phyloP scores from a whole-genome alignment of 2,329 filamentous ascomycete genomes.

The Byssochlamys sp. region DNA sequence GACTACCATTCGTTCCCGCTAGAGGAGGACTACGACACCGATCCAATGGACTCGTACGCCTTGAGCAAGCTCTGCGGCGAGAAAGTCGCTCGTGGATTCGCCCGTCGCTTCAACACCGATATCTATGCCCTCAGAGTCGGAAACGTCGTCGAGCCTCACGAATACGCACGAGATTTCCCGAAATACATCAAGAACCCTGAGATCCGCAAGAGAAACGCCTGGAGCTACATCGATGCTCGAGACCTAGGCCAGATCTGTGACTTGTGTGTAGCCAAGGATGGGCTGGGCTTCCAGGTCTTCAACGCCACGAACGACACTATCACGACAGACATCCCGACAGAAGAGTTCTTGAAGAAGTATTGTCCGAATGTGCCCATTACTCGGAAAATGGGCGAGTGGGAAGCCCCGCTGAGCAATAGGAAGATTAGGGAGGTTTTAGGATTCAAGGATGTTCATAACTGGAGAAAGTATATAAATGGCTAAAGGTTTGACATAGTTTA shows the following conservation, averaged over 20 bases:
- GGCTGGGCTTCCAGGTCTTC: slow-evolving; percentile 54
- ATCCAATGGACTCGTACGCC: slow-evolving; percentile 46
- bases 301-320: slow-evolving; percentile 57
- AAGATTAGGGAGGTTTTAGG: slow-evolving; percentile 49
- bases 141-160: slow-evolving; percentile 53
- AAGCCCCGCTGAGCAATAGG: slow-evolving; percentile 52
- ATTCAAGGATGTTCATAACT: slow-evolving; percentile 46
- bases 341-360: slow-evolving; percentile 42
- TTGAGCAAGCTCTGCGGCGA: slow-evolving; percentile 53
- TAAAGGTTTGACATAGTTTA: neutral
- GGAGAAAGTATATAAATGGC: slow-evolving; percentile 37
- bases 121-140: slow-evolving; percentile 55
- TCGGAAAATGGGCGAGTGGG: slow-evolving; percentile 44
- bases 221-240: slow-evolving; percentile 37
- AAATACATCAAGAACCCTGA: slow-evolving; percentile 43
- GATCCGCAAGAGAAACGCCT: slow-evolving; percentile 48
- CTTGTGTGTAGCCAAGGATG: slow-evolving; percentile 30
- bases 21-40: too few relatives aligned
- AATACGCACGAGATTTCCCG: slow-evolving; percentile 48
- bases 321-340: slow-evolving; percentile 44
- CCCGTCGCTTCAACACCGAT: slow-evolving; percentile 45
- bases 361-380: slow-evolving; percentile 45
- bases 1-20: slow-evolving; percentile 44
- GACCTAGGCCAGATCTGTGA: too few relatives aligned
- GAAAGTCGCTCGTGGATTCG: slow-evolving; percentile 47